Percentiles rank a stretch among this genome's conserved stretches.
These are phyloP conservation scores for Daldinia sp. DNA, from an alignment of 2,329 filamentous ascomycete species.

Conservation along the genomic window DNA sequence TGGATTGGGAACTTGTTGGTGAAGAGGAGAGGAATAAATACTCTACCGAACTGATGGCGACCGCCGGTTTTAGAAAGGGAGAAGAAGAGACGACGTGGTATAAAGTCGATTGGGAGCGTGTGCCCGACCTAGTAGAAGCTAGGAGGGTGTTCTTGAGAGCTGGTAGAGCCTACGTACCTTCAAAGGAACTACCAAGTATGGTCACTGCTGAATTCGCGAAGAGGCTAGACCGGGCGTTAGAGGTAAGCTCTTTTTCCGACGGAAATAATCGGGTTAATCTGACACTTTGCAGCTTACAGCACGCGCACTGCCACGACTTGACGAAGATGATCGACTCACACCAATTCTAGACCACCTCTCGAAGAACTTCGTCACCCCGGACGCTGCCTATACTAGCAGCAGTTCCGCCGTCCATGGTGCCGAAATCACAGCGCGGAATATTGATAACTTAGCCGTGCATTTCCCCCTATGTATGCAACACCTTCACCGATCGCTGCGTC, in stretches of 20 bases:
- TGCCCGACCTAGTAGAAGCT: constrained; percentile 87
- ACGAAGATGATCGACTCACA: constrained; percentile 91
- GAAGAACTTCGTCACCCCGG: constrained; percentile 93
- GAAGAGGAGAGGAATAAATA: constrained; percentile 79
- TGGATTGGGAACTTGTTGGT: constrained; percentile 84
- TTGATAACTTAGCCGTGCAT: constrained; percentile 81
- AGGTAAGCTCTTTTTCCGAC: constrained; percentile 62
- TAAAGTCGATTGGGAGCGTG: constrained; percentile 94
- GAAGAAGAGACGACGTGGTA: constrained; percentile 87
- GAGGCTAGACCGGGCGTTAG: constrained; percentile 80
- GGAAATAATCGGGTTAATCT: constrained; percentile 17
- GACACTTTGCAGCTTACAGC: constrained; percentile 72
- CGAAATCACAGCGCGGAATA: constrained; percentile 77
- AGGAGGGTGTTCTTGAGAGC: constrained; percentile 77
- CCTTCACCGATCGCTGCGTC: constrained; percentile 83
- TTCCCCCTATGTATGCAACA: constrained; percentile 96
- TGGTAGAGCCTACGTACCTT: constrained; percentile 91
- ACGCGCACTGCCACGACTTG: constrained; percentile 87
- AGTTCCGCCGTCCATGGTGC: constrained; percentile 72
- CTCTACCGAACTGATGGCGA: constrained; percentile 66
- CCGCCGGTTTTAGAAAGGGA: constrained; percentile 50
- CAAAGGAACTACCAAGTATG: constrained; percentile 86
- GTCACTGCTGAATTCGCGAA: constrained; percentile 86
- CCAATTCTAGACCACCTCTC: constrained; percentile 79
- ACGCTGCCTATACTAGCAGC: constrained; percentile 77